Conservation (phyloP, 2,329 filamentous ascomycete genomes). For the Sporothrix phasma region DNA sequence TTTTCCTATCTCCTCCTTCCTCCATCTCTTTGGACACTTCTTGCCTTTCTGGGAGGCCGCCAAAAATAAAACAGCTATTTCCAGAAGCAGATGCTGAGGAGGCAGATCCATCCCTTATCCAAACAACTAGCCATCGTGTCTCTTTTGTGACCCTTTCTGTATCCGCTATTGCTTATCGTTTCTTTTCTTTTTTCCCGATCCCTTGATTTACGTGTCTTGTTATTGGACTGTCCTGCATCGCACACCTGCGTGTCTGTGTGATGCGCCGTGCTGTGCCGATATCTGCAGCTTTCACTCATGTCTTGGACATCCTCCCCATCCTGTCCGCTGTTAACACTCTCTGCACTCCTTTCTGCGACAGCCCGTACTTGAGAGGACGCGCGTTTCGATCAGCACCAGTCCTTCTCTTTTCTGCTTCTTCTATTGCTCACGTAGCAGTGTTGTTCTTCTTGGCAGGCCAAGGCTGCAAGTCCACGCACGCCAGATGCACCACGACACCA, state of each 20-base stretch:
- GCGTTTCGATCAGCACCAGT: slow-evolving; percentile 5
- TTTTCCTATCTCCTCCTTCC: neutral
- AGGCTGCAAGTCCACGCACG: neutral
- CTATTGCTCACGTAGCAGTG: no score
- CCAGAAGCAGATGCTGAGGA: neutral
- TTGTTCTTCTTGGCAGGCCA: neutral
- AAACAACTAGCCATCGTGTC: neutral
- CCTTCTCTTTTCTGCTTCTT: neutral
- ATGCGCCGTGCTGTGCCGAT: slow-evolving; percentile 3
- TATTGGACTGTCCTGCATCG: neutral
- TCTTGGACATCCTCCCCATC: neutral
- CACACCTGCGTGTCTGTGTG: neutral
- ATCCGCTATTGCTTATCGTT: neutral
- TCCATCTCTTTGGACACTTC: neutral
- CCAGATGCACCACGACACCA: neutral
- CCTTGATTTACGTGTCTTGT: neutral
- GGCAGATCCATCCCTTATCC: neutral
- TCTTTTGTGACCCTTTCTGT: neutral
- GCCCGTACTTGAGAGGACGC: slow-evolving; percentile 1
- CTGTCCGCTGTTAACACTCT: neutral
- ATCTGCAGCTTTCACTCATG: neutral
- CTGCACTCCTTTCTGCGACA: neutral
- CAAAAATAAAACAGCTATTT: slow-evolving; percentile 2
- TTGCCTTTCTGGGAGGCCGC: neutral
- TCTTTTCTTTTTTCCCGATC: neutral